Conservation (phyloP, 176 grass and related monocot genomes). For the Oropetium thomaeum region DNA sequence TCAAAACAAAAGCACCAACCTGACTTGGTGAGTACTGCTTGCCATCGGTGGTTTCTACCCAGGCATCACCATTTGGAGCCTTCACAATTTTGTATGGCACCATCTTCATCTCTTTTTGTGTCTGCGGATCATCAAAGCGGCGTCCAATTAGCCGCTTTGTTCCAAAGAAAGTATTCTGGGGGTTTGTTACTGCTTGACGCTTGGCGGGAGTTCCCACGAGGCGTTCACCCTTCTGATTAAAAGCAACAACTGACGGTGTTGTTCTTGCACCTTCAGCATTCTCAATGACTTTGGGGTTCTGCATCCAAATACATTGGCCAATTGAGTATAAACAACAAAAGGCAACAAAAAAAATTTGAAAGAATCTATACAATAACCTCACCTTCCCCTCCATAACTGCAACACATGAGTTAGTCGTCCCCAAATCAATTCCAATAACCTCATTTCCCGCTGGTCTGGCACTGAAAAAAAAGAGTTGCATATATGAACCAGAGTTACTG, state of each 20-base stretch:
- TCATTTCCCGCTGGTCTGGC: constrained; percentile 13
- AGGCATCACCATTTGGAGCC: constrained; percentile 23
- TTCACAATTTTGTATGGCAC: constrained; percentile 25
- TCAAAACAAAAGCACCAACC: constrained; percentile 23
- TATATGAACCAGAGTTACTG: not conserved
- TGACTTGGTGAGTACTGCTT: constrained; percentile 30
- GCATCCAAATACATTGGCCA: not conserved
- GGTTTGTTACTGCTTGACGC: constrained; percentile 26
- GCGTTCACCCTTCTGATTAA: constrained; percentile 22
- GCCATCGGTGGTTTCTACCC: constrained; percentile 22
- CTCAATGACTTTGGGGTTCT: constrained; percentile 71
- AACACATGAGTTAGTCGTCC: constrained; percentile 27
- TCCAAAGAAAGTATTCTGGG: constrained; percentile 36
- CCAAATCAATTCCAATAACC: constrained; percentile 26
- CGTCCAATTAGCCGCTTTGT: constrained; percentile 22
- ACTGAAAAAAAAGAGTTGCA: constrained; percentile 8
- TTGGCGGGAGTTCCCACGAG: constrained; percentile 24
- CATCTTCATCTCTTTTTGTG: constrained; percentile 29
- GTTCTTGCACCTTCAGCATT: constrained; percentile 29
- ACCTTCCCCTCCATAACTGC: constrained; percentile 34
- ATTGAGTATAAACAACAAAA: not conserved
- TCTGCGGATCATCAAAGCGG: constrained; percentile 29
- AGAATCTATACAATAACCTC: too few relatives aligned
- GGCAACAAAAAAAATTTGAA: not conserved
- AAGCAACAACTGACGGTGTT: constrained; percentile 26